Evolutionary conservation across 768 basidiomycete species (phyloP).

Genomic region (Coprinopsis cinerea): DNA sequence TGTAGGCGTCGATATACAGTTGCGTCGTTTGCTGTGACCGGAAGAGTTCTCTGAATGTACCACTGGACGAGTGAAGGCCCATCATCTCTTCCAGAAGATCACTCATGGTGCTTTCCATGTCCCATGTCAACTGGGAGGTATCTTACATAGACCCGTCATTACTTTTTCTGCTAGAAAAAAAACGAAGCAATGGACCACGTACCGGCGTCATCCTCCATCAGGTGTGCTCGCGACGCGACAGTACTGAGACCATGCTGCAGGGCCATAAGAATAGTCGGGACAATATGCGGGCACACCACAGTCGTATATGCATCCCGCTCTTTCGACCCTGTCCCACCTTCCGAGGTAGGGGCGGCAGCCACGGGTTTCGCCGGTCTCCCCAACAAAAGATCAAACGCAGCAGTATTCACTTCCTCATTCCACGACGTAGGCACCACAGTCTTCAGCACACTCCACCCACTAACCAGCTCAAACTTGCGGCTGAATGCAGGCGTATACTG

Average conservation of each 20-base stretch:
- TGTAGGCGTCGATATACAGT: slow-evolving; percentile 60
- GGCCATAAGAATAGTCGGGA: slow-evolving; percentile 66
- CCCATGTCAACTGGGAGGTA: slow-evolving; percentile 21
- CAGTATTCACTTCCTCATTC: slow-evolving; percentile 60
- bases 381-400: slow-evolving; percentile 64
- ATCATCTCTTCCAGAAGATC: slow-evolving; percentile 64
- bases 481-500: slow-evolving; percentile 55
- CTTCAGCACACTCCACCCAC: slow-evolving; percentile 77
- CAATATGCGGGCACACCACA: slow-evolving; percentile 60
- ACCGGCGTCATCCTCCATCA: slow-evolving; percentile 26
- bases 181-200: no score
- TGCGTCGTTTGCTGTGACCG: slow-evolving; percentile 66
- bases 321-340: slow-evolving; percentile 9
- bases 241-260: slow-evolving; percentile 50
- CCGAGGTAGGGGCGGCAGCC: slow-evolving; percentile 1
- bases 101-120: slow-evolving; percentile 42
- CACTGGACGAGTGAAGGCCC: slow-evolving; percentile 55
- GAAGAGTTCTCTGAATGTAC: slow-evolving; percentile 68
- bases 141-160: slow-evolving; percentile 12
- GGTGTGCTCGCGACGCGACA: slow-evolving; percentile 31
- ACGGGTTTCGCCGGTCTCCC: slow-evolving; percentile 29
- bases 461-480: slow-evolving; percentile 78
- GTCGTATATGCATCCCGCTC: slow-evolving; percentile 18
- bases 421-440: slow-evolving; percentile 63
- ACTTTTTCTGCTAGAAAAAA: neutral